These are phyloP conservation scores for Anthostomella pinea DNA, from an alignment of 2,329 filamentous ascomycete genomes.

Conservation along the genomic window DNA sequence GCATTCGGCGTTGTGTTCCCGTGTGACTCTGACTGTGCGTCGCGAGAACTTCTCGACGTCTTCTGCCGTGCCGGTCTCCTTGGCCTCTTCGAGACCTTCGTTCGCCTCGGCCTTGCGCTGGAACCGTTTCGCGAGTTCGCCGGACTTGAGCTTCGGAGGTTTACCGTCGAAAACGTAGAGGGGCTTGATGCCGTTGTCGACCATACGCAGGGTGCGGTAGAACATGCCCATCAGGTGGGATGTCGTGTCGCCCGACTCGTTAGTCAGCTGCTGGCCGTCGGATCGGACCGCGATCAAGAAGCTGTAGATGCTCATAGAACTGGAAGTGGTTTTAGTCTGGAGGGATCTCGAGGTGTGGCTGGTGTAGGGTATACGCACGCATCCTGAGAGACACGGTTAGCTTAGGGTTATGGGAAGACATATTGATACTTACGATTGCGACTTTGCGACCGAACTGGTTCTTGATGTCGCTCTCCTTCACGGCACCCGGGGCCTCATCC, in stretches of 20 bases:
- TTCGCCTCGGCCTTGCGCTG: conserved; percentile 91
- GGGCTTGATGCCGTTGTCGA: conserved; percentile 98
- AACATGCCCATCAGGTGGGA: conserved; percentile 99
- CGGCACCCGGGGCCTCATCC: conserved; percentile 89
- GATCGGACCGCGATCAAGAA: conserved; percentile 97
- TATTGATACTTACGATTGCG: conserved; percentile 69
- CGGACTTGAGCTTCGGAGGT: conserved; percentile 95
- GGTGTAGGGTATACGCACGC: conserved; percentile 42
- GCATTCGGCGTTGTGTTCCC: conserved; percentile 94
- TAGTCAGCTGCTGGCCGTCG: conserved; percentile 93
- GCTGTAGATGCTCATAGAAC: conserved; percentile 98
- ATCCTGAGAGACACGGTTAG: conserved; percentile 43
- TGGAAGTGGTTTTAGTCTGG: conserved; percentile 32
- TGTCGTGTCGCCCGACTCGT: conserved; percentile 91
- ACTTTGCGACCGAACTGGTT: conserved; percentile 98
- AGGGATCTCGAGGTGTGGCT: not conserved
- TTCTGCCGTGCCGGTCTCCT: conserved; percentile 92
- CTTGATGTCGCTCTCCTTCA: conserved; percentile 98
- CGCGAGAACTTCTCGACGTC: conserved; percentile 98
- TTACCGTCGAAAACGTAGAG: conserved; percentile 97
- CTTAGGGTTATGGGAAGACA: not conserved
- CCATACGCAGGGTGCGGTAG: conserved; percentile 95
- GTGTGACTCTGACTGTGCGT: conserved; percentile 89
- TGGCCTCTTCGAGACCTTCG: conserved; percentile 89
- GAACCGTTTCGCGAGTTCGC: conserved; percentile 93